phyloP scores from a whole-genome alignment of 2,329 filamentous ascomycete genomes.

The Chaetomiaceae sp. region DNA sequence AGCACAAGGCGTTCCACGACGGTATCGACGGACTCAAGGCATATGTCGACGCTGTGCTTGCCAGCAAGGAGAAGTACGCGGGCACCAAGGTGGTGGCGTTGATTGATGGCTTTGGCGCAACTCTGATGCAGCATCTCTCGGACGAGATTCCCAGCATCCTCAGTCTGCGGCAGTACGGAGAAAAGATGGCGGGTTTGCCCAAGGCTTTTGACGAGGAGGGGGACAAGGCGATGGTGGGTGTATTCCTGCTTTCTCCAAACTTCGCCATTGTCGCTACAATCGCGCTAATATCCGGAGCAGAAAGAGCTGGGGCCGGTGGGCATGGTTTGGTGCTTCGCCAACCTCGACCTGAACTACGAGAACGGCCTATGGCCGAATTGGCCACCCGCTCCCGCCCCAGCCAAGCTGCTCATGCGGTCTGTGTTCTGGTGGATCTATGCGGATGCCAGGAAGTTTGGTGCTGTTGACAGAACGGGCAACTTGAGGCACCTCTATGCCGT shows the following conservation, averaged over 20 bases:
- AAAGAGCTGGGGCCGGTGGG: constrained; percentile 23
- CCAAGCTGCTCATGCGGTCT: constrained; percentile 23
- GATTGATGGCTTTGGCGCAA: constrained; percentile 32
- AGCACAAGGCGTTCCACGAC: constrained; percentile 38
- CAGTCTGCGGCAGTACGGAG: constrained; percentile 26
- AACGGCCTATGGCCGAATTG: constrained; percentile 32
- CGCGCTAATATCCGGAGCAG: constrained; percentile 11
- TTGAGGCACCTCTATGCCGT: constrained; percentile 28
- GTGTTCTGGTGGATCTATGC: constrained; percentile 23
- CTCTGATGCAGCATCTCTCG: constrained; percentile 30
- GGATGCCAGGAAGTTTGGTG: constrained; percentile 28
- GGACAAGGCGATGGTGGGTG: constrained; percentile 24
- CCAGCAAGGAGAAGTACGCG: constrained; percentile 27
- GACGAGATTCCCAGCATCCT: constrained; percentile 34
- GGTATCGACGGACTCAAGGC: constrained; percentile 30
- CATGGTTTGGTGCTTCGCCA: constrained; percentile 22
- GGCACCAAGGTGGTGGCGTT: constrained; percentile 27
- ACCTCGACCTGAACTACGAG: constrained; percentile 28
- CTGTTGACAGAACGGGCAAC: constrained; percentile 25
- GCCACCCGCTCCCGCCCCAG: constrained; percentile 23
- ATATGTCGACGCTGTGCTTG: constrained; percentile 27
- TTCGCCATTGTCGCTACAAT: too few relatives aligned
- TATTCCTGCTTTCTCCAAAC: neutral
- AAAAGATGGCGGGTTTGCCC: constrained; percentile 25
- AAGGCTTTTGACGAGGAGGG: constrained; percentile 19